phyloP scores from a whole-genome alignment of 768 basidiomycete species.

The Crucibulum laeve region DNA sequence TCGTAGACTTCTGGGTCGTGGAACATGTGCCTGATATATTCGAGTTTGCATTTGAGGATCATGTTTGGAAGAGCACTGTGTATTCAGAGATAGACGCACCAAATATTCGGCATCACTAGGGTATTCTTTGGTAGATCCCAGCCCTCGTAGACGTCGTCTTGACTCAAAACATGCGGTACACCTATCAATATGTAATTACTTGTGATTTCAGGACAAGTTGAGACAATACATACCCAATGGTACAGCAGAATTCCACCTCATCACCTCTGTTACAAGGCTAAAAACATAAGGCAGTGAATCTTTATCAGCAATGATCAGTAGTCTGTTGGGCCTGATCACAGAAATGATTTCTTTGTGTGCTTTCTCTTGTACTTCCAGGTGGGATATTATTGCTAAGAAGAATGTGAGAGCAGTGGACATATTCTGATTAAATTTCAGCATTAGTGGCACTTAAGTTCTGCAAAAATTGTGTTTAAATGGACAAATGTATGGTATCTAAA shows the following conservation, averaged over 20 bases:
- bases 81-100: neutral
- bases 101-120: neutral
- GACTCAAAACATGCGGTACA: neutral
- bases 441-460: neutral
- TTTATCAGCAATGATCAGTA: slow-evolving; percentile 23
- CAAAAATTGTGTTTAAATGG: neutral
- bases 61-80: neutral
- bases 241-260: neutral
- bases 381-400: slow-evolving; percentile 21
- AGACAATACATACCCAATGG: neutral
- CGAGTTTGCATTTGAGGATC: too few relatives aligned
- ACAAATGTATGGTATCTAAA: slow-evolving; percentile 2
- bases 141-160: neutral
- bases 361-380: slow-evolving; percentile 24
- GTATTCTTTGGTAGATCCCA: neutral
- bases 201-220: neutral
- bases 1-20: neutral
- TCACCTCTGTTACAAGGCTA: neutral
- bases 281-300: slow-evolving; percentile 20
- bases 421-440: slow-evolving; percentile 11
- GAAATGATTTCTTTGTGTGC: slow-evolving; percentile 27
- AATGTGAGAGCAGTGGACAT: slow-evolving; percentile 21
- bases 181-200: neutral
- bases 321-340: slow-evolving; percentile 18
- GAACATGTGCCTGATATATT: neutral